Conservation (phyloP, 2,329 filamentous ascomycete species). For the Phoma sp. region DNA sequence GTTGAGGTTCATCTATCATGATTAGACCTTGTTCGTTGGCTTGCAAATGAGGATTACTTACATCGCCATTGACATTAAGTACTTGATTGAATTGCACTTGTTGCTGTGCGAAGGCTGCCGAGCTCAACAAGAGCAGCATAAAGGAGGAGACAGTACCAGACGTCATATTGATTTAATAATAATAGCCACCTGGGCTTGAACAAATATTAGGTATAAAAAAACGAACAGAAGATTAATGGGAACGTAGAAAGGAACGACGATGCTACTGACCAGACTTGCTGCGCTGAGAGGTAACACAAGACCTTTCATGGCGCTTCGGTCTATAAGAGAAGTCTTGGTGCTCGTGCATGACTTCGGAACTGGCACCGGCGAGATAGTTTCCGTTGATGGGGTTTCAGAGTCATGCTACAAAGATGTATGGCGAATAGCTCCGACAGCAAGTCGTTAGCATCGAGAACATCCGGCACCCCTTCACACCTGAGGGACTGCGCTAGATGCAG, state of each 20-base stretch:
- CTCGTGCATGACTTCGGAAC: constrained; percentile 14
- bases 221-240: constrained; percentile 26
- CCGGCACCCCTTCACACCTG: constrained; percentile 19
- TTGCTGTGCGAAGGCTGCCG: constrained; percentile 38
- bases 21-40: constrained; percentile 22
- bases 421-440: constrained; percentile 24
- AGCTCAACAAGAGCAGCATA: constrained; percentile 39
- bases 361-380: constrained; percentile 24
- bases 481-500: constrained; percentile 19
- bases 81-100: constrained; percentile 49
- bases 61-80: constrained; percentile 50
- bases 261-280: constrained; percentile 43
- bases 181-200: constrained; percentile 44
- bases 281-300: constrained; percentile 27
- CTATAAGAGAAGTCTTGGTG: constrained; percentile 34
- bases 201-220: constrained; percentile 34
- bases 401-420: constrained; percentile 26
- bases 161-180: constrained; percentile 39
- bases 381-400: constrained; percentile 30
- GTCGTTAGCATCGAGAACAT: constrained; percentile 24
- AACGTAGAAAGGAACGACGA: constrained; percentile 37
- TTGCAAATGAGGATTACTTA: no score
- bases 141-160: constrained; percentile 47
- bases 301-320: constrained; percentile 21
- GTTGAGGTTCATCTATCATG: constrained; percentile 45